Conservation (phyloP, 2,329 filamentous ascomycete species). For the Xylaria digitata region DNA sequence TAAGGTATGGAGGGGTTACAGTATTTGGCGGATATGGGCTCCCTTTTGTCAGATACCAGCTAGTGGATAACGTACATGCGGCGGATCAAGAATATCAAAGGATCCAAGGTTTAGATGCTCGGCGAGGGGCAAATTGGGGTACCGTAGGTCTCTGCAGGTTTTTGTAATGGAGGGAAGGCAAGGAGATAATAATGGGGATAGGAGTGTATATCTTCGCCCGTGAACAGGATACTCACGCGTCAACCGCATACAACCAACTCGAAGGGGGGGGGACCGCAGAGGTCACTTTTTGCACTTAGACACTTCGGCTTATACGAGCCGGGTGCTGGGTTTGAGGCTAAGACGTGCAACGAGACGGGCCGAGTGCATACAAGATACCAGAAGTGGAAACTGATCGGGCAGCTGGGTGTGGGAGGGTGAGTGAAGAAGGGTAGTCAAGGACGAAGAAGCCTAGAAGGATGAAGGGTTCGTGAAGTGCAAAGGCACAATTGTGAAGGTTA, state of each 20-base stretch:
- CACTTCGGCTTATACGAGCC: constrained; percentile 36
- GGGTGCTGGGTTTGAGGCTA: constrained; percentile 35
- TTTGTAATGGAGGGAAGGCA: constrained; percentile 28
- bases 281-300: constrained; percentile 32
- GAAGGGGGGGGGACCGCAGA: constrained; percentile 12
- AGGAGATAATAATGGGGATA: constrained; percentile 23
- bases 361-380: constrained; percentile 36
- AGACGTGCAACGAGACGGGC: constrained; percentile 40
- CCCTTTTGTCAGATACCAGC: constrained; percentile 28
- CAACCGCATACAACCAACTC: constrained; percentile 5
- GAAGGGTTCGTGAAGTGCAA: constrained; percentile 5
- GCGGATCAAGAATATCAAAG: constrained; percentile 17
- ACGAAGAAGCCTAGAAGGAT: constrained; percentile 14
- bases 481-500: constrained; percentile 18
- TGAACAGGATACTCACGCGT: constrained; percentile 31
- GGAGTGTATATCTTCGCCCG: constrained; percentile 18
- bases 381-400: constrained; percentile 37
- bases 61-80: constrained; percentile 16
- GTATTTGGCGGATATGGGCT: constrained; percentile 27
- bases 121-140: constrained; percentile 37
- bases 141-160: constrained; percentile 34
- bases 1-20: constrained; percentile 19
- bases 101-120: constrained; percentile 10
- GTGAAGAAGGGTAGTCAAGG: constrained; percentile 18
- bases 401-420: constrained; percentile 34